Percentiles rank a stretch among this genome's conserved stretches.
These are phyloP conservation scores for Viola odorata DNA, from an alignment of 345 rosid species.

Conservation along the genomic window DNA sequence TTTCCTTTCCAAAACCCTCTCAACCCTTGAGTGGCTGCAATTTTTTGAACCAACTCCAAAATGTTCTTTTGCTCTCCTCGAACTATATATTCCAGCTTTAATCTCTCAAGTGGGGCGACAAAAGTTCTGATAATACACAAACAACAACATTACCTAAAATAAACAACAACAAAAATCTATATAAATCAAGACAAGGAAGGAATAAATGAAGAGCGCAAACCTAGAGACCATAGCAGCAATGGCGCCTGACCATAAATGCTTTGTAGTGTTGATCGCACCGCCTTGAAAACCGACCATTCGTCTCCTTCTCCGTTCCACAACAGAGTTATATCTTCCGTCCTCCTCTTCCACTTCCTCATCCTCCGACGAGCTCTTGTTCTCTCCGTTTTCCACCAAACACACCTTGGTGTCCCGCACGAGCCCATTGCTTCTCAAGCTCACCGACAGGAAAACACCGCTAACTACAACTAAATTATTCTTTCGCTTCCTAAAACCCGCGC, in stretches of 20 bases:
- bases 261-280: constrained; percentile 38
- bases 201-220: constrained; percentile 17
- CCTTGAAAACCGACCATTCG: constrained; percentile 24
- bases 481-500: constrained; percentile 10
- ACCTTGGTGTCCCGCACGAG: constrained; percentile 22
- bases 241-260: constrained; percentile 81
- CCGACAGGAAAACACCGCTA: constrained; percentile 30
- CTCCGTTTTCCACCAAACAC: constrained; percentile 26
- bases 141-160: not conserved
- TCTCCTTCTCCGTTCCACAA: constrained; percentile 18
- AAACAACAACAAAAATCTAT: not conserved
- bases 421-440: constrained; percentile 44
- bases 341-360: constrained; percentile 6
- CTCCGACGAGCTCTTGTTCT: constrained; percentile 4
- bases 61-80: constrained; percentile 59
- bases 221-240: constrained; percentile 79
- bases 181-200: not conserved
- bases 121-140: constrained; percentile 43
- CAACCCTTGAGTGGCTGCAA: constrained; percentile 54
- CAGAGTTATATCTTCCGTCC: not conserved
- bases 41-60: constrained; percentile 43
- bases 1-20: constrained; percentile 79
- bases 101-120: constrained; percentile 71
- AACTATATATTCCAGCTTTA: constrained; percentile 72
- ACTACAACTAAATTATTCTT: constrained; percentile 4